Conservation (phyloP, 805 yeast genomes). For the Candida taoyuanica region DNA sequence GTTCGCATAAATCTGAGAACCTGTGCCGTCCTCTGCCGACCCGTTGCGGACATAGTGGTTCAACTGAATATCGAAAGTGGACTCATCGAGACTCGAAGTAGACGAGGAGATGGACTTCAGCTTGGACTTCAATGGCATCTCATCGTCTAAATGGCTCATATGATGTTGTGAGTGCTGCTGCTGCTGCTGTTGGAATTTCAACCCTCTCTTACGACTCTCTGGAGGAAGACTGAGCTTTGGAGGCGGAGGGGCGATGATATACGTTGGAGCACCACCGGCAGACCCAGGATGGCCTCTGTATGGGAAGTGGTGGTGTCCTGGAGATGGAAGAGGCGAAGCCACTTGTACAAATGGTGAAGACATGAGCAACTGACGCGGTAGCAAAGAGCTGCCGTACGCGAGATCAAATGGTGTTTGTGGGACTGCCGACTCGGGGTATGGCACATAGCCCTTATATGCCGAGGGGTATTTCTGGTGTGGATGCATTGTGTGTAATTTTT, state of each 20-base stretch:
- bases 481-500: slow-evolving; percentile 5
- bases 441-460: slow-evolving; percentile 13
- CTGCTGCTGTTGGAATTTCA: slow-evolving; percentile 5
- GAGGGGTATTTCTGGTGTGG: slow-evolving; percentile 24
- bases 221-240: slow-evolving; percentile 22
- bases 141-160: background rate
- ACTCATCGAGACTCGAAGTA: slow-evolving; percentile 12
- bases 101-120: slow-evolving; percentile 13
- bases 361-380: slow-evolving; percentile 57
- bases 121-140: slow-evolving; percentile 9
- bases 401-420: slow-evolving; percentile 57
- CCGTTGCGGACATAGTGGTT: slow-evolving; percentile 5
- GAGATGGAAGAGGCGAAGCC: slow-evolving; percentile 33
- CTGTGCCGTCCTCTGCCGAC: slow-evolving; percentile 8
- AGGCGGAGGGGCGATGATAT: slow-evolving; percentile 18
- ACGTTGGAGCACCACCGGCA: slow-evolving; percentile 3
- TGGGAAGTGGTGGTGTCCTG: slow-evolving; percentile 17
- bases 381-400: slow-evolving; percentile 53
- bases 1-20: slow-evolving; percentile 6
- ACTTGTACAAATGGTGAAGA: slow-evolving; percentile 53
- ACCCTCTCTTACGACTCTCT: slow-evolving; percentile 13
- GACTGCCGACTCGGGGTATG: slow-evolving; percentile 17
- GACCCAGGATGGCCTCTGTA: slow-evolving; percentile 7
- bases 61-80: slow-evolving; percentile 8
- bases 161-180: background rate